These are phyloP conservation scores for Primulina eburnea DNA, from an alignment of 257 asterid genomes.

Conservation along the genomic window DNA sequence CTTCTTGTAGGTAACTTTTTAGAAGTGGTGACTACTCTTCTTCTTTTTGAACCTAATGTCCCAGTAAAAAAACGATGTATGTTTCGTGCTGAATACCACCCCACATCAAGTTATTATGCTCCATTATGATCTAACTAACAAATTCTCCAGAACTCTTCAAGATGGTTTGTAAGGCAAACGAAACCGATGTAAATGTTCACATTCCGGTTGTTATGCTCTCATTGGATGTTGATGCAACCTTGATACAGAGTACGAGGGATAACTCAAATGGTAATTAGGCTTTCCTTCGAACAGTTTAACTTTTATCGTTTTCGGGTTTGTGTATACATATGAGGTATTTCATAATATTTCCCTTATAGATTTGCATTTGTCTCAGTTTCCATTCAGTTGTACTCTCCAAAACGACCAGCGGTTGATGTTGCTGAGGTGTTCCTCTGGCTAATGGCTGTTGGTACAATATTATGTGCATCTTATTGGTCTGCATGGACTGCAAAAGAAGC, in stretches of 20 bases:
- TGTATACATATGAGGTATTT: constrained; percentile 8
- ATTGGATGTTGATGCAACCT: constrained; percentile 76
- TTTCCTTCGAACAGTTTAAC: constrained; percentile 10
- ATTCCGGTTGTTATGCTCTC: constrained; percentile 97
- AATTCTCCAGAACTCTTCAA: constrained; percentile 77
- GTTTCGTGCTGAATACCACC: background rate
- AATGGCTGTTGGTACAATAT: constrained; percentile 88
- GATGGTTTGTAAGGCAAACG: constrained; percentile 93
- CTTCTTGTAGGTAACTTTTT: background rate
- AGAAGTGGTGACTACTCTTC: constrained; percentile 10
- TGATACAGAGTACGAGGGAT: constrained; percentile 46
- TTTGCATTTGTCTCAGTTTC: constrained; percentile 51
- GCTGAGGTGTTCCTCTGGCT: constrained; percentile 95
- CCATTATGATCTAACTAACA: constrained; percentile 15
- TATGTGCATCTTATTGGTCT: constrained; percentile 91
- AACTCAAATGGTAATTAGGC: constrained; percentile 58
- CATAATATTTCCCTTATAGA: constrained; percentile 3
- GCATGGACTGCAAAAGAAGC: constrained; percentile 95
- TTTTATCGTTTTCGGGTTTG: background rate
- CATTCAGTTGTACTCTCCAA: constrained; percentile 85
- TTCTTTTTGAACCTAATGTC: background rate
- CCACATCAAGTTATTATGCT: background rate
- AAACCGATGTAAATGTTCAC: constrained; percentile 53
- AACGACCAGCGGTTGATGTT: constrained; percentile 79
- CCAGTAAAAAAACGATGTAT: constrained; percentile 2